Base-by-base conservation (phyloP, 768 basidiomycete species). In the Nidula microcarpa region DNA sequence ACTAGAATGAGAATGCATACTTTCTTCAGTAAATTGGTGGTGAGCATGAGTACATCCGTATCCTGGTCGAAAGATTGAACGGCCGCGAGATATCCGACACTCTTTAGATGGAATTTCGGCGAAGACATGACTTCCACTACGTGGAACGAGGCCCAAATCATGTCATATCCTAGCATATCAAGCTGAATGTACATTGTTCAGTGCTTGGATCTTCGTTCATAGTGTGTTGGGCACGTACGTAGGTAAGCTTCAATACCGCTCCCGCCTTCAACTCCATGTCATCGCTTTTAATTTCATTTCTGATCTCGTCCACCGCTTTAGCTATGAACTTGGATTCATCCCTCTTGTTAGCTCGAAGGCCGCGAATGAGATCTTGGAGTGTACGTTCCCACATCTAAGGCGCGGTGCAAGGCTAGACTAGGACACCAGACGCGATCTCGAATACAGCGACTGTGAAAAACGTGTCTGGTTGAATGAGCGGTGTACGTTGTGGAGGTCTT, bases 81-180 rank as follows among this genome's bases (percentile, higher is more conserved):
- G 3, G 97, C 94, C 1, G 91, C 97, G 18, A 99, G 87, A 69
- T 99, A 98, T 10, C 97, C 97, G 47, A 98, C 87, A 30, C 84
- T 86, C 77, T 99, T 99, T 59, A 98, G 78, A 70, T 98, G 95
- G 59, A 87, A 82, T 65, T 87, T 87, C 4, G 89, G 75, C 3
- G 94, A 94, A 36, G 94, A 94, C 97, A 99, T 99, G 67, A 96
- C 94, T 65, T 99, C 97, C 5, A 98, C 87, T 50, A 99, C 89
- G 67, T 96, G 86, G 63, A 99, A 99, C 6, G 97, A 91, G 44
- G 95, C 95, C 85, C 94, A 97, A 54, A 84, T 83, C 85, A 90
- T 97, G 73, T 89, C 94, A 65, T 88, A 94, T 50, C 87, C 97
- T 50, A 99, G 72, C 97, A 99, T 98, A 67, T 98, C 93, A 57